These are phyloP conservation scores for Aspergillus bridgeri DNA, from an alignment of 495 filamentous ascomycete genomes.

Conservation along the genomic window DNA sequence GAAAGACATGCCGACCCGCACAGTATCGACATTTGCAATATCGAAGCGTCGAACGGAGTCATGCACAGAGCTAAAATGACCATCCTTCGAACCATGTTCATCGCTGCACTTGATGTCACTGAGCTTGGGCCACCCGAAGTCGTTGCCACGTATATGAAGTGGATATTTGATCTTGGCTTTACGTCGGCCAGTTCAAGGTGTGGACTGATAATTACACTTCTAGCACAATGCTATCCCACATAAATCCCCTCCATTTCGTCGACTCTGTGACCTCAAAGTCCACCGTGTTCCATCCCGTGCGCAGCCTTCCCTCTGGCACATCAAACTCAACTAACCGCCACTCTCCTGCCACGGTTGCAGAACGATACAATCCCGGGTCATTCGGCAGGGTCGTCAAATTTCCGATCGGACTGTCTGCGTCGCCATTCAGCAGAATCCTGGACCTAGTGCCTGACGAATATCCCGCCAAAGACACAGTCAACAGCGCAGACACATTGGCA, in stretches of 20 bases:
- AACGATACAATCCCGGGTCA: slow-evolving; percentile 32
- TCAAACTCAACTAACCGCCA: slow-evolving; percentile 33
- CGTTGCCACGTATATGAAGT: too few relatives aligned
- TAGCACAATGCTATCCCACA: slow-evolving; percentile 23
- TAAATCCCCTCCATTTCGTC: slow-evolving; percentile 23
- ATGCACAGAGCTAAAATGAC: neutral
- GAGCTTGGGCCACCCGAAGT: neutral
- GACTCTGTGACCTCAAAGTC: slow-evolving; percentile 20
- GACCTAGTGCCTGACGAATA: slow-evolving; percentile 22
- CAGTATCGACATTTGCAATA: neutral
- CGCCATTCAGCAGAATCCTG: slow-evolving; percentile 23
- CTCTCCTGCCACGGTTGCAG: slow-evolving; percentile 31
- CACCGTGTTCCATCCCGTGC: slow-evolving; percentile 19
- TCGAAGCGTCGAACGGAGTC: neutral
- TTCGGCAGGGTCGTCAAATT: slow-evolving; percentile 19
- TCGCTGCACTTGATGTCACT: neutral
- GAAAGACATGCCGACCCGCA: neutral
- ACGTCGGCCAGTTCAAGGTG: too few relatives aligned
- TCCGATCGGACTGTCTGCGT: slow-evolving; percentile 4
- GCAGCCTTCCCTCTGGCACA: slow-evolving; percentile 14
- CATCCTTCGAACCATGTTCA: neutral
- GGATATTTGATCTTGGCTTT: too few relatives aligned
- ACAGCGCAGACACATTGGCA: neutral
- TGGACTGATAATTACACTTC: too few relatives aligned
- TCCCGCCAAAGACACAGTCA: slow-evolving; percentile 29